Evolutionary conservation across 2,329 filamentous ascomycete species (phyloP).

Genomic region (Ascochyta clinopodiicola): DNA sequence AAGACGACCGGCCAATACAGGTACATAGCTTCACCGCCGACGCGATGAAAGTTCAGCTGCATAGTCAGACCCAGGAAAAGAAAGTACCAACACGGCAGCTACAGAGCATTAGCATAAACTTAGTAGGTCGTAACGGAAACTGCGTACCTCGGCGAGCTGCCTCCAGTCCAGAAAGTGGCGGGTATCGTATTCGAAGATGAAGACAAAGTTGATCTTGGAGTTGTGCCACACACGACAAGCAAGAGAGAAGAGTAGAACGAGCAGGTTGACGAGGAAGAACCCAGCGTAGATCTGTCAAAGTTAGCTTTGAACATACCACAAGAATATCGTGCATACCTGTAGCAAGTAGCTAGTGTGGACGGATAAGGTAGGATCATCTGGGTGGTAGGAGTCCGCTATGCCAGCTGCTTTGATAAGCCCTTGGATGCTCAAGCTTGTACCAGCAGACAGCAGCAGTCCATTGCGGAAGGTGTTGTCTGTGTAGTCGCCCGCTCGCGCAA

Average conservation of each 20-base stretch:
- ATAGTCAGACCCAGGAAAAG: constrained; percentile 78
- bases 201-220: constrained; percentile 92
- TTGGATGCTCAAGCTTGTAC: constrained; percentile 52
- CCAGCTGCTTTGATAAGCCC: constrained; percentile 50
- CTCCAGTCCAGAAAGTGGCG: constrained; percentile 88
- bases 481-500: constrained; percentile 64
- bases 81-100: constrained; percentile 83
- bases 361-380: constrained; percentile 28
- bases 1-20: constrained; percentile 87
- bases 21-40: constrained; percentile 71
- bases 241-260: constrained; percentile 84
- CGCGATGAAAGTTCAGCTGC: constrained; percentile 85
- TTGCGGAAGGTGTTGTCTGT: constrained; percentile 66
- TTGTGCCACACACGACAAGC: constrained; percentile 83
- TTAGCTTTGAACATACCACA: constrained; percentile 51
- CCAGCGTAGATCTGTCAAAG: constrained; percentile 79
- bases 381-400: constrained; percentile 32
- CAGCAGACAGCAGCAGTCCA: constrained; percentile 55
- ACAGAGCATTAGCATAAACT: constrained; percentile 13
- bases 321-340: constrained; percentile 56
- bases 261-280: constrained; percentile 82
- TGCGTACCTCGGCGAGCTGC: constrained; percentile 73
- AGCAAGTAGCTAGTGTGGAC: constrained; percentile 62
- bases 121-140: background rate
- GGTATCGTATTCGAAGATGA: constrained; percentile 95